Conservation (phyloP, 306 rosid species). For the Cucurbita argyrosperma region DNA sequence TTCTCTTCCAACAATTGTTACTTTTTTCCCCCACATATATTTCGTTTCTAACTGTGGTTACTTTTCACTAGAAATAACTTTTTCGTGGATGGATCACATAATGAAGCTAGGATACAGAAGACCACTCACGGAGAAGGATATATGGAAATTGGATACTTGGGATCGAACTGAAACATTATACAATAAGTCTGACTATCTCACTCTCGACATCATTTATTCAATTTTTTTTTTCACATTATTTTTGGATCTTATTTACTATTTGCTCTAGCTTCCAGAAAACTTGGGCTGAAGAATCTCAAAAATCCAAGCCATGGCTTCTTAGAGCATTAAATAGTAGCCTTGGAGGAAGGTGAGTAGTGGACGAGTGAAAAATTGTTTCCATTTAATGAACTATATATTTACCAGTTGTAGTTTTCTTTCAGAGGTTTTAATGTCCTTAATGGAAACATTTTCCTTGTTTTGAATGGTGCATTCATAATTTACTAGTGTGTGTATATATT, state of each 20-base stretch:
- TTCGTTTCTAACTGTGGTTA: neutral
- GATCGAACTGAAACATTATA: slow-evolving; percentile 70
- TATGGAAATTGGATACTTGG: slow-evolving; percentile 91
- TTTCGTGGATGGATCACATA: slow-evolving; percentile 78
- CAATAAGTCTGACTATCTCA: slow-evolving; percentile 27
- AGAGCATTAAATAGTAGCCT: slow-evolving; percentile 76
- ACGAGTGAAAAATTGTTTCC: neutral
- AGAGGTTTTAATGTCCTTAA: no score
- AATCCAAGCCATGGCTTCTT: slow-evolving; percentile 83
- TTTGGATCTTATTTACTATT: neutral
- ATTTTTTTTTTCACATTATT: neutral
- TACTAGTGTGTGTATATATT: no score
- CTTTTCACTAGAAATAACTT: slow-evolving; percentile 33
- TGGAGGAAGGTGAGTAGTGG: slow-evolving; percentile 61
- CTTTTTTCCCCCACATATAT: neutral
- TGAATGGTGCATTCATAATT: no score
- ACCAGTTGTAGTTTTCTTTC: no score
- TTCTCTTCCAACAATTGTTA: no score
- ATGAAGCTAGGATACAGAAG: slow-evolving; percentile 71
- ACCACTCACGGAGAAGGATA: slow-evolving; percentile 75
- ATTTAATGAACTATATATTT: neutral
- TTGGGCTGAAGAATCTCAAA: slow-evolving; percentile 67
- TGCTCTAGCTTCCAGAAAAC: slow-evolving; percentile 58
- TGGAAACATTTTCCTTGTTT: no score
- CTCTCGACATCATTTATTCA: neutral